Evolutionary conservation across 2,329 filamentous ascomycete genomes (phyloP), one percentile per base, ranked within the genome.

Genomic region (Alternaria viburni): DNA sequence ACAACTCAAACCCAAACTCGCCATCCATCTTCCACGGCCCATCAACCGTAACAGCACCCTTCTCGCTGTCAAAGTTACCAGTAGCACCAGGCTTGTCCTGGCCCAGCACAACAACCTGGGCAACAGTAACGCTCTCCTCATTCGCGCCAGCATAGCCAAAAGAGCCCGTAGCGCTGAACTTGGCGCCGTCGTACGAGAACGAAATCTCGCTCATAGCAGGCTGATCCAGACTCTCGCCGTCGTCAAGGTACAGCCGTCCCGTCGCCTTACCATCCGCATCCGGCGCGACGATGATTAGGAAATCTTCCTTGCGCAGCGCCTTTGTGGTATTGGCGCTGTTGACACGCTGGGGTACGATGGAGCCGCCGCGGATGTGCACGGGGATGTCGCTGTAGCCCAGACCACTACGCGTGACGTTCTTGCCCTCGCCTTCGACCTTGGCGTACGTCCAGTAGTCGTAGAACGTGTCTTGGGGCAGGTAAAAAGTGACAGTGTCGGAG

Each of bases 171-270:
- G 85, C 79, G 0, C 69, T 79, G 23, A 91, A 83, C 59, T 80
- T 79, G 32, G 86, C 86, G 3, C 83, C 75, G 49, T 83, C 80
- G 74, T 88, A 94, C 9, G 75, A 70, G 69, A 94, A 91, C 13
- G 81, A 77, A 56, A 93, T 83, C 59, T 87, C 81, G 7, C 85
- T 87, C n/a, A 84, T 87, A 1, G 71, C 76, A 3, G 80, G 65
- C 77, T 91, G 91, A 62, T 86, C 81, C 54, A 94, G 70, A 25
- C 86, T 89, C 62, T 89, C 88, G 9, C 93, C 93, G 64, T 96
- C 92, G 69, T 96, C 93, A 6, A 96, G 81, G 76, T 94, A 96
- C 60, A 96, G 82, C 55, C 84, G 83, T 0, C 93, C 93, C 1
- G 74, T 77, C 0, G 93, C 93, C 7, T 81, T 86, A 4, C 90